Base-by-base conservation (phyloP, 1,284 basidiomycete species). In the Pterula multifida region DNA sequence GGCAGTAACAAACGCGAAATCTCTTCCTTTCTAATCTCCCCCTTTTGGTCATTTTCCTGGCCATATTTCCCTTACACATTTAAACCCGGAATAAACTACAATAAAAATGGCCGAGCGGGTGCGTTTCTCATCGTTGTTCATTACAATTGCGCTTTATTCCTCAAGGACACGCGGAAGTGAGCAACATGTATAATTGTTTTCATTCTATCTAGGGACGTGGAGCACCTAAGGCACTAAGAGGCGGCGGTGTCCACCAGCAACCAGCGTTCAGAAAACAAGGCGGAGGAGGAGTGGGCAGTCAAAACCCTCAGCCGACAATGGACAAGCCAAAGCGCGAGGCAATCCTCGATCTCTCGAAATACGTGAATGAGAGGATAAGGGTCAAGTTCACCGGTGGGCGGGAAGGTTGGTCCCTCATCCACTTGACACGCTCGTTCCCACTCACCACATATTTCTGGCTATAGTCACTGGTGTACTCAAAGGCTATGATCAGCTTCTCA, bases 381-480 rank as follows among this genome's bases (percentile, higher is more conserved):
- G 93, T 98, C 62, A 98, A 97, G 68, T 98, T 98, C 63, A 90
- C 90, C 23, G 95, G 95, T 45, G 95, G 95, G 23, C 73, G 95
- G 25, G 91, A 98, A 78, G 93, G 94, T 91, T 56, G 47, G 72
- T 64, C 24, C 19, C 24, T 6, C 24, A 25, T 46, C n/a, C n/a
- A n/a, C n/a, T n/a, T n/a, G n/a, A n/a, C n/a, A n/a, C n/a, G n/a
- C n/a, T n/a, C n/a, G n/a, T n/a, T n/a, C n/a, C n/a, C n/a, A n/a
- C n/a, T n/a, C n/a, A n/a, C n/a, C n/a, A n/a, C 46, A 47, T 26
- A 47, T 32, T 11, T 48, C 24, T 46, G 25, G 17, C 49, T 49
- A 4, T 61, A 98, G 96, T 98, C 45, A 87, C 82, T 15, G 95
- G 95, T 9, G 75, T 86, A 12, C 69, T 98, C 55, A 98, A 98